Conservation (phyloP, 331 rosid genomes). For the Rosa hybrid region DNA sequence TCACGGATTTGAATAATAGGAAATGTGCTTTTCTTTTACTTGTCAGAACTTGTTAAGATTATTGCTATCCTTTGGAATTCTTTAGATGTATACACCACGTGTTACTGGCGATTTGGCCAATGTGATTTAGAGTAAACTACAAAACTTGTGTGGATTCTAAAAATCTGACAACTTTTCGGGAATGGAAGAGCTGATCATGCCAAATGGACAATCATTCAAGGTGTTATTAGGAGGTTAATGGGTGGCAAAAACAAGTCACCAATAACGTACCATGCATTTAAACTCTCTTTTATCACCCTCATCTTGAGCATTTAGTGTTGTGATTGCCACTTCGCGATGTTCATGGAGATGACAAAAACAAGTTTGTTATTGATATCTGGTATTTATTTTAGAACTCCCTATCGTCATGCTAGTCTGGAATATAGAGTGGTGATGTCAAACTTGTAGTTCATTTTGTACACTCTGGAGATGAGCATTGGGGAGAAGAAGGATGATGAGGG, state of each 20-base stretch:
- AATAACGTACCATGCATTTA: not conserved
- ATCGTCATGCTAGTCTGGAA: not conserved
- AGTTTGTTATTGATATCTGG: not conserved
- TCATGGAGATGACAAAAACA: not conserved
- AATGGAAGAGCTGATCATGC: not conserved
- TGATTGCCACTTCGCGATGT: not conserved
- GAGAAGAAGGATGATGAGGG: not conserved
- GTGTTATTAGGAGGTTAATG: not conserved
- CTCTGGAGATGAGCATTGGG: not conserved
- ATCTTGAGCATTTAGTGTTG: not conserved
- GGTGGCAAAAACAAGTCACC: not conserved
- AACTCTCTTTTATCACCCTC: not conserved
- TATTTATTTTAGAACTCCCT: not conserved
- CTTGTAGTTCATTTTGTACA: not conserved
- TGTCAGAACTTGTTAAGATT: conserved; percentile 8
- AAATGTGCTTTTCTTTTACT: conserved; percentile 5
- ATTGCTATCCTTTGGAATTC: conserved; percentile 4
- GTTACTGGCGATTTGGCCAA: conserved; percentile 8
- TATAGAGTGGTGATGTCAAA: not conserved
- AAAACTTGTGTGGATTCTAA: conserved; percentile 2
- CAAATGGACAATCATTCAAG: not conserved
- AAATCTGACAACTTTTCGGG: conserved; percentile 1
- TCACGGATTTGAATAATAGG: not conserved
- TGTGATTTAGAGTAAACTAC: not conserved
- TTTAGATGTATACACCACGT: not conserved